Evolutionary conservation across 305 asterid genomes (phyloP), one percentile per base, ranked within the genome.

Genomic region (Vinca major): DNA sequence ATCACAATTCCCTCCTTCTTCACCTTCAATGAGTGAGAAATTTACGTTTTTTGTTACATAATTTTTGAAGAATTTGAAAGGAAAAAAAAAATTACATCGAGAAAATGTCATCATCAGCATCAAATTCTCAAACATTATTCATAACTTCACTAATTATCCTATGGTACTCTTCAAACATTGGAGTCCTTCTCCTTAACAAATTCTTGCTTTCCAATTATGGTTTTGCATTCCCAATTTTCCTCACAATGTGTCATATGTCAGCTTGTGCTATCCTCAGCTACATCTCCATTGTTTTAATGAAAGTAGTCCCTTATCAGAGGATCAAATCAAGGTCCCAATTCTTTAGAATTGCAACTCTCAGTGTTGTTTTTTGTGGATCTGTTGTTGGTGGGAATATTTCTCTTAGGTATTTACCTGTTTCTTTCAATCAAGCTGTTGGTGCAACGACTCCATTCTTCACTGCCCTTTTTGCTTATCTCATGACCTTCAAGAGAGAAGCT

Each of bases 211-310:
- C 98, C 2, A 93, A 85, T 75, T 90, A 88, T 82, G 97, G 97
- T 40, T 86, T 90, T 63, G 78, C 86, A 7, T 93, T 78, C 78
- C 99, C 99, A 6, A 80, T 91, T 47, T 93, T 93, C 81, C 95
- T 93, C 72, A 93, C 99, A 68, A 93, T 93, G 96, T 93, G 99
- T 82, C 99, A 93, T 86, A 93, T 93, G 99, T 75, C 96, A 1
- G 99, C 99, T 73, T 93, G 99, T 75, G 88, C 99, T 43, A 67
- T 89, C 67, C 90, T 93, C 81, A 93, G 99, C 82, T 87, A 93
- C 82, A 17, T 93, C 71, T 89, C 99, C 50, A 84, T 93, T 61
- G 74, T 86, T 36, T 86, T 90, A 81, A 80, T 93, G 62, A 93
- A 91, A 60, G 52, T 93, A 6, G 94, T 86, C 20, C 96, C 97